A percentile compares a stretch with the other conserved stretches of the same genome.
phyloP scores from a whole-genome alignment of 768 basidiomycete species.

The Dioszegia aurantiaca region DNA sequence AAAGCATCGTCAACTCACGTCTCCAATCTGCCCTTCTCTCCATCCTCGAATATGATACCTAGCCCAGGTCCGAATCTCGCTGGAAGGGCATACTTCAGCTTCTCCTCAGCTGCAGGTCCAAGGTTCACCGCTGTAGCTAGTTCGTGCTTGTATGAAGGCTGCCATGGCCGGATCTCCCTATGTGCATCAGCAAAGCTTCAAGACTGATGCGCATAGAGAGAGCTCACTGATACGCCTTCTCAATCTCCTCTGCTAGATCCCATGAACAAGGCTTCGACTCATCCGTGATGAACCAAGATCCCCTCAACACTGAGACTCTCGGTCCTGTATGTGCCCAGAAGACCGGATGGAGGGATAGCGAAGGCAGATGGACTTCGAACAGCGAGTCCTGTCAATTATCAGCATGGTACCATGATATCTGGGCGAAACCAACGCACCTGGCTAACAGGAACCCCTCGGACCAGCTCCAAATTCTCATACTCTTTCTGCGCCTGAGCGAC shows the following conservation, averaged over 20 bases:
- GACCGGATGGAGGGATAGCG: constrained; percentile 52
- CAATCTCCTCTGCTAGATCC: constrained; percentile 53
- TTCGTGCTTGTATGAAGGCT: constrained; percentile 54
- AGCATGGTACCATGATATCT: background rate
- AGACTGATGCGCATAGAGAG: background rate
- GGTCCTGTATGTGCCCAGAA: constrained; percentile 55
- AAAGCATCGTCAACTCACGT: constrained; percentile 37
- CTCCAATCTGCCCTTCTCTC: constrained; percentile 49
- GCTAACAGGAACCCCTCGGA: constrained; percentile 46
- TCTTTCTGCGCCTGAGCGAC: constrained; percentile 35
- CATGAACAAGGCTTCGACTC: constrained; percentile 54
- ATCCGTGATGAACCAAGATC: constrained; percentile 54
- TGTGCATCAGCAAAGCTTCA: constrained; percentile 3
- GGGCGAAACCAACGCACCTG: constrained; percentile 39
- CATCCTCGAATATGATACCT: constrained; percentile 54
- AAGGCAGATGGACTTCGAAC: constrained; percentile 48
- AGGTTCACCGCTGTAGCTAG: constrained; percentile 52
- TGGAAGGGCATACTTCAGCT: constrained; percentile 52
- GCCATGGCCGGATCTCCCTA: constrained; percentile 53
- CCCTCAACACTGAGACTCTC: constrained; percentile 52
- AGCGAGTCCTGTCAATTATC: constrained; percentile 45
- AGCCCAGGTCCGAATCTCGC: constrained; percentile 39
- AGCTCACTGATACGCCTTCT: constrained; percentile 50
- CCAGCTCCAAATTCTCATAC: constrained; percentile 43
- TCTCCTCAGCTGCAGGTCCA: constrained; percentile 53